Percentiles rank a stretch among this genome's conserved stretches.
phyloP scores from a whole-genome alignment of 2,329 filamentous ascomycete species.

The Neonectria faginata region DNA sequence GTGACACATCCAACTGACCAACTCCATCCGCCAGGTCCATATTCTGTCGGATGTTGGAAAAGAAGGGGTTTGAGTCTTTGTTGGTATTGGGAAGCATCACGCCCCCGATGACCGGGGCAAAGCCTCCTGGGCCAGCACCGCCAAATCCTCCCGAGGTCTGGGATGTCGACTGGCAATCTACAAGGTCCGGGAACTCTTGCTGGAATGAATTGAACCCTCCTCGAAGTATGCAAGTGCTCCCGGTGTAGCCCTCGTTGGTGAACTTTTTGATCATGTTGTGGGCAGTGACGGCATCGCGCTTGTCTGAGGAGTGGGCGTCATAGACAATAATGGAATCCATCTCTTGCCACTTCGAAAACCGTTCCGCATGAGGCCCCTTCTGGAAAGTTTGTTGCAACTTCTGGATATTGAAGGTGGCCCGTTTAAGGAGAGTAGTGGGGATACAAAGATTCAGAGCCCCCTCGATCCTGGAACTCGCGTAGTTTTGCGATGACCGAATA shows the following conservation, averaged over 20 bases:
- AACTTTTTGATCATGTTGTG: constrained; percentile 96
- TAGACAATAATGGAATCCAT: constrained; percentile 87
- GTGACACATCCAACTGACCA: constrained; percentile 76
- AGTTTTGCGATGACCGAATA: constrained; percentile 87
- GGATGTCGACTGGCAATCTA: constrained; percentile 65
- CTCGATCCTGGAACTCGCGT: constrained; percentile 76
- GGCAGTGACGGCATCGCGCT: constrained; percentile 83
- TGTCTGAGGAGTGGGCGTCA: constrained; percentile 79
- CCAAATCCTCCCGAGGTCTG: constrained; percentile 60
- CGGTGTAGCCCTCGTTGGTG: constrained; percentile 82
- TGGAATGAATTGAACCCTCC: constrained; percentile 86
- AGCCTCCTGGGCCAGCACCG: constrained; percentile 54
- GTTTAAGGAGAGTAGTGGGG: constrained; percentile 91
- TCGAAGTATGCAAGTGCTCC: constrained; percentile 78
- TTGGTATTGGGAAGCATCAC: constrained; percentile 81
- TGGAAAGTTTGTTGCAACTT: constrained; percentile 91
- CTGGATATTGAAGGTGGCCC: constrained; percentile 88
- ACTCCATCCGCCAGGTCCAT: constrained; percentile 95
- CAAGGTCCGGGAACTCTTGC: constrained; percentile 70
- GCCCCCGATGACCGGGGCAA: constrained; percentile 85
- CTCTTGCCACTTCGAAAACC: constrained; percentile 81
- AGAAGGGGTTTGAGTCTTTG: constrained; percentile 86
- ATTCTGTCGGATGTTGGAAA: constrained; percentile 95
- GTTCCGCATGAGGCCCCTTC: constrained; percentile 73
- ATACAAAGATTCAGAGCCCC: constrained; percentile 94